Percentiles rank a stretch among this genome's conserved stretches.
Evolutionary conservation across 371 early-diverging fungal genomes (phyloP).

Genomic region (Rhizopus stolonifer): DNA sequence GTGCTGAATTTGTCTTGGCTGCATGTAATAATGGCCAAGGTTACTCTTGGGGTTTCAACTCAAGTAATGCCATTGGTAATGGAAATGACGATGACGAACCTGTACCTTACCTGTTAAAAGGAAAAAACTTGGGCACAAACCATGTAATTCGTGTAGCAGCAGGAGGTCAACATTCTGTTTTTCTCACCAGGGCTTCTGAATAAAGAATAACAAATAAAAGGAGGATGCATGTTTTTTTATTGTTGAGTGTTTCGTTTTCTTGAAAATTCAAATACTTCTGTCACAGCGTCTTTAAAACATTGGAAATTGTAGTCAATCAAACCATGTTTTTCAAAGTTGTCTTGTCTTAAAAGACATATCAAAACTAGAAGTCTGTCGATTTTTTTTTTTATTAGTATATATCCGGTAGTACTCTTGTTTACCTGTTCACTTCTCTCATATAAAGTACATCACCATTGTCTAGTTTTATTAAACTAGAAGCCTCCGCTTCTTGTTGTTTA

Average conservation of each 20-base stretch:
- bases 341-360: constrained; percentile 81
- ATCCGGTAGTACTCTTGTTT: constrained; percentile 1
- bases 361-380: constrained; percentile 64
- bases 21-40: constrained; percentile 67
- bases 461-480: constrained; percentile 68
- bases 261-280: constrained; percentile 68
- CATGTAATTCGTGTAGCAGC: constrained; percentile 60
- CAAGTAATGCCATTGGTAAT: constrained; percentile 71
- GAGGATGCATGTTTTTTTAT: neutral
- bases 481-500: constrained; percentile 32
- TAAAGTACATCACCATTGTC: constrained; percentile 85
- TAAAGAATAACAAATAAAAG: neutral
- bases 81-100: constrained; percentile 70
- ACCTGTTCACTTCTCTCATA: constrained; percentile 77
- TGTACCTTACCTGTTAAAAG: constrained; percentile 49
- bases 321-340: constrained; percentile 87
- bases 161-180: constrained; percentile 77
- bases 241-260: constrained; percentile 45
- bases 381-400: neutral
- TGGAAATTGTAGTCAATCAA: constrained; percentile 89
- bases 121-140: constrained; percentile 41
- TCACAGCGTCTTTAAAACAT: constrained; percentile 73
- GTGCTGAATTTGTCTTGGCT: constrained; percentile 88
- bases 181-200: constrained; percentile 43
- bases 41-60: constrained; percentile 93